A percentile compares a stretch with the other conserved stretches of the same genome.
phyloP scores from a whole-genome alignment of 306 rosid species.

The Lablab purpureus region DNA sequence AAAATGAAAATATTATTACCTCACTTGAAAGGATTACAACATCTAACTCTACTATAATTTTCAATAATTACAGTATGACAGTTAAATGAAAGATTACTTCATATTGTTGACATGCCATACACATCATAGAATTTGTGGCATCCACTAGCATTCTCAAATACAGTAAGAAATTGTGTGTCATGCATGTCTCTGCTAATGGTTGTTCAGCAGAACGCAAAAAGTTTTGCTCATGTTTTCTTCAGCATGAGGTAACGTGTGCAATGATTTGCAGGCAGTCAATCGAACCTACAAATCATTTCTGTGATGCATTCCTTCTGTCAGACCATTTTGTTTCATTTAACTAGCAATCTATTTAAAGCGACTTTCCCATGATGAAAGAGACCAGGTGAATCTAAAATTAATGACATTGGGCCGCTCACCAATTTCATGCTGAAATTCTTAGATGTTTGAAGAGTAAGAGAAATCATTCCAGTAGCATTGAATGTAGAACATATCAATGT shows the following conservation, averaged over 20 bases:
- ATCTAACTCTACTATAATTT: slow-evolving; percentile 15
- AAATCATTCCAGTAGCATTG: background rate
- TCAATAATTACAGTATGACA: slow-evolving; percentile 1
- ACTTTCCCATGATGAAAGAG: slow-evolving; percentile 17
- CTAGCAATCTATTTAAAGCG: slow-evolving; percentile 36
- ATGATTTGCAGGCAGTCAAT: background rate
- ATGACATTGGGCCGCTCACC: background rate
- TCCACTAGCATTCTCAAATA: slow-evolving; percentile 28
- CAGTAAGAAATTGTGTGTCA: slow-evolving; percentile 4
- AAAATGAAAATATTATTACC: slow-evolving; percentile 28
- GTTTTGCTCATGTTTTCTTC: background rate
- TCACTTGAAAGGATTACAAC: slow-evolving; percentile 1
- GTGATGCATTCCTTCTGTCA: slow-evolving; percentile 31
- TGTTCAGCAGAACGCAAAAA: background rate
- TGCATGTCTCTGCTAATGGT: background rate
- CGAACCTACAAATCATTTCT: background rate
- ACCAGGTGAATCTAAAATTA: slow-evolving; percentile 24
- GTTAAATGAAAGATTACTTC: background rate
- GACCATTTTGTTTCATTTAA: background rate
- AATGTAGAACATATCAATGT: background rate
- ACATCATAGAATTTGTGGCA: background rate
- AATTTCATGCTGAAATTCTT: background rate
- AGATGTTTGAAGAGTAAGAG: background rate
- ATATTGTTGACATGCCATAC: slow-evolving; percentile 3
- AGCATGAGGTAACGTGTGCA: background rate